Percentiles rank a stretch among this genome's conserved stretches.
These are phyloP conservation scores for Penicillium sp. DNA, from an alignment of 2,329 filamentous ascomycete species.

Conservation along the genomic window DNA sequence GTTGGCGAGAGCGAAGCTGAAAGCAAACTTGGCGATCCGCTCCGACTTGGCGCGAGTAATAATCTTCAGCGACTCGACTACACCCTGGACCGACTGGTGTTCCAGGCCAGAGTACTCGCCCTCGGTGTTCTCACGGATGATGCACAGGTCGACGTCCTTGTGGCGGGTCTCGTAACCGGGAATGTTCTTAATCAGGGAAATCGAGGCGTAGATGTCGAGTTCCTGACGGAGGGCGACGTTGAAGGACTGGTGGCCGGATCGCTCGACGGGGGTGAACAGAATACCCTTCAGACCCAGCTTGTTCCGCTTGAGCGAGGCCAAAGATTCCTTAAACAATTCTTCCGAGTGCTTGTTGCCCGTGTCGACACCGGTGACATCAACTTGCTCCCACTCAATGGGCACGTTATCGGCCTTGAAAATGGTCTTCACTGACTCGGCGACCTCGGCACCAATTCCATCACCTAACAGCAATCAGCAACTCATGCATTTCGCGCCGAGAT, in stretches of 20 bases:
- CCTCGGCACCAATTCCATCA: slow-evolving; percentile 96
- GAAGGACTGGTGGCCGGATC: slow-evolving; percentile 97
- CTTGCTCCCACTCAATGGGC: slow-evolving; percentile 96
- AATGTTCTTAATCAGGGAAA: slow-evolving; percentile 99
- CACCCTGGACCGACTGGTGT: slow-evolving; percentile 93
- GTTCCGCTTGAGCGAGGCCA: slow-evolving; percentile 93
- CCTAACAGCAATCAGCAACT: slow-evolving; percentile 40
- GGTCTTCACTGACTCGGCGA: slow-evolving; percentile 96
- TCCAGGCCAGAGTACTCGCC: slow-evolving; percentile 98
- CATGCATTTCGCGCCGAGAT: background rate
- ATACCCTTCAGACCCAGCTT: slow-evolving; percentile 99
- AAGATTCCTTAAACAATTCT: slow-evolving; percentile 90
- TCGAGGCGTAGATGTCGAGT: slow-evolving; percentile 98
- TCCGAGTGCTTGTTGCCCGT: slow-evolving; percentile 81
- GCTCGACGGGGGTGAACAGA: slow-evolving; percentile 92
- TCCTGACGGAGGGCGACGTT: slow-evolving; percentile 99
- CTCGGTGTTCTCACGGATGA: slow-evolving; percentile 99
- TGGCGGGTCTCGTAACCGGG: slow-evolving; percentile 96
- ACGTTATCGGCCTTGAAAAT: slow-evolving; percentile 99
- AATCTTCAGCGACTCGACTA: slow-evolving; percentile 99
- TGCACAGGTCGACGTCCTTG: slow-evolving; percentile 95
- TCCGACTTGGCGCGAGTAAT: slow-evolving; percentile 98
- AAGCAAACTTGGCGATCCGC: slow-evolving; percentile 98
- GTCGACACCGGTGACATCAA: slow-evolving; percentile 89
- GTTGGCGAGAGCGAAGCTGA: slow-evolving; percentile 96